Evolutionary conservation across 2,329 filamentous ascomycete genomes (phyloP).

Genomic region (Cyclaneusma minus): DNA sequence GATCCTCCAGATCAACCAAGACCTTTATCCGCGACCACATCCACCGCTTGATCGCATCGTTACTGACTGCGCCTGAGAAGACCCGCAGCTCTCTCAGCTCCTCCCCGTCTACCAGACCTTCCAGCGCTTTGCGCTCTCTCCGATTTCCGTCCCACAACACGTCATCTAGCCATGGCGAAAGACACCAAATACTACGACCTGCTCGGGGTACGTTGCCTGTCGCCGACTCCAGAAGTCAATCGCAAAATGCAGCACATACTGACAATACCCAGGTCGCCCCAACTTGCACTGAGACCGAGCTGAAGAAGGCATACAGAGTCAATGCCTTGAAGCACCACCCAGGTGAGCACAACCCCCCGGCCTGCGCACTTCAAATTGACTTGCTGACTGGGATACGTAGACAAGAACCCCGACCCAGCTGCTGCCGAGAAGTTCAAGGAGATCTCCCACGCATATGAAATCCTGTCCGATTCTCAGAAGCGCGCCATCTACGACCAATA

Average conservation of each 20-base stretch:
- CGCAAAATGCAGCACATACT: conserved; percentile 9
- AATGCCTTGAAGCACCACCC: conserved; percentile 74
- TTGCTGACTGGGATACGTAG: conserved; percentile 27
- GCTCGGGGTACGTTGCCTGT: conserved; percentile 46
- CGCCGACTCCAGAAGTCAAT: conserved; percentile 6
- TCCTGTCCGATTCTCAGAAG: conserved; percentile 85
- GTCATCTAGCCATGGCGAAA: conserved; percentile 46
- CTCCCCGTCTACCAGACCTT: not conserved
- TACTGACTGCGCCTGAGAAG: too few relatives aligned
- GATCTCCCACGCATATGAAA: conserved; percentile 87
- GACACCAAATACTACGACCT: conserved; percentile 68
- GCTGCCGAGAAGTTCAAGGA: conserved; percentile 99
- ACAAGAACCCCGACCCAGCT: conserved; percentile 92
- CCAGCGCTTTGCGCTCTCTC: conserved; percentile 1
- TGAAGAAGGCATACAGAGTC: conserved; percentile 84
- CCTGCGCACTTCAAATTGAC: conserved; percentile 8
- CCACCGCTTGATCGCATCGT: too few relatives aligned
- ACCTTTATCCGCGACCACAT: too few relatives aligned
- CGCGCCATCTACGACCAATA: conserved; percentile 89
- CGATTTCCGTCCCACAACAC: conserved; percentile 3
- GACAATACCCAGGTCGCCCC: conserved; percentile 48
- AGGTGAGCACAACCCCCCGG: conserved; percentile 32
- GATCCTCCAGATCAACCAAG: too few relatives aligned
- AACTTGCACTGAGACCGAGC: conserved; percentile 65
- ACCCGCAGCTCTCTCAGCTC: not conserved